Evolutionary conservation across 441 rosid genomes (phyloP).

Genomic region (Croton setiger): DNA sequence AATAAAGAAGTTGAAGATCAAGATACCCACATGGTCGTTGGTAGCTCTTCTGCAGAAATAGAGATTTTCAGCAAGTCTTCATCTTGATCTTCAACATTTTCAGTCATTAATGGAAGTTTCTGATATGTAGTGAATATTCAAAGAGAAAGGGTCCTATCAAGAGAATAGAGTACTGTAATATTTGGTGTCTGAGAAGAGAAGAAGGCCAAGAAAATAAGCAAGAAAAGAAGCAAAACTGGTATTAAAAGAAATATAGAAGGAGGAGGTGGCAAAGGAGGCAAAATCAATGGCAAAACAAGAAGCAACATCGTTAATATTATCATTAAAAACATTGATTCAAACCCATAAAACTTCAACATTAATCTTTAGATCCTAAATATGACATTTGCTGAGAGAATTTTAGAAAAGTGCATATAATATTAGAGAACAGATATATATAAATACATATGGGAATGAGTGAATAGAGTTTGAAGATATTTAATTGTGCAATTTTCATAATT

Average conservation of each 20-base stretch:
- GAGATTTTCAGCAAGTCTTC: too few relatives aligned
- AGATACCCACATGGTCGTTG: too few relatives aligned
- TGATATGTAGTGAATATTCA: too few relatives aligned
- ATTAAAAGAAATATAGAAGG: background rate
- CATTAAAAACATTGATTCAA: background rate
- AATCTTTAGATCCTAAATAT: background rate
- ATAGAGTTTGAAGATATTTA: too few relatives aligned
- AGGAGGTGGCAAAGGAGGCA: conserved; percentile 2
- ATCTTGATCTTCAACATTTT: accelerated
- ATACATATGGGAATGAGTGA: too few relatives aligned
- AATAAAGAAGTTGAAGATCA: too few relatives aligned
- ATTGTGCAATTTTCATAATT: background rate
- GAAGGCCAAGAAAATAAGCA: background rate
- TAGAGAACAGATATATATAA: too few relatives aligned
- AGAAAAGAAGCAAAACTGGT: background rate
- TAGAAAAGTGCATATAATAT: too few relatives aligned
- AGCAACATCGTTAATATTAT: background rate
- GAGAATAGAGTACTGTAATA: background rate
- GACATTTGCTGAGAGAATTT: too few relatives aligned
- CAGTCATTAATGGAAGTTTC: background rate
- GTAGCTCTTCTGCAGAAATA: too few relatives aligned
- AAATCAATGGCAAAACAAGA: background rate
- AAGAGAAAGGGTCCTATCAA: background rate
- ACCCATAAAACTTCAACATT: background rate
- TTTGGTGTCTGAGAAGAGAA: background rate